A percentile compares a stretch with the other conserved stretches of the same genome.
These are phyloP conservation scores for Acacia crassicarpa DNA, from an alignment of 306 rosid genomes.

Conservation along the genomic window DNA sequence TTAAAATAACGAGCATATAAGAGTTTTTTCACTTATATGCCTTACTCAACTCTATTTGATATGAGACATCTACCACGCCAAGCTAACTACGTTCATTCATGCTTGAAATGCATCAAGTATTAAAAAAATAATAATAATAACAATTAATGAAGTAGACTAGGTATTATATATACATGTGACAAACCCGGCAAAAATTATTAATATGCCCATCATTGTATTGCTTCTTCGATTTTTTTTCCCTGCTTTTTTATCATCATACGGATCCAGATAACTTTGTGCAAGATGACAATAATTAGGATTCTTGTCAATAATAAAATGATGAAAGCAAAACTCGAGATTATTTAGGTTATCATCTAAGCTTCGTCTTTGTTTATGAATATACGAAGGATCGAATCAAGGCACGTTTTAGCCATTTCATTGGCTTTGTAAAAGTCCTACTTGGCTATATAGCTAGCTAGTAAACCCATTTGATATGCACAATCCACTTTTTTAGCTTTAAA, in stretches of 20 bases:
- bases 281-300: neutral
- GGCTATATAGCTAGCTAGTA: neutral
- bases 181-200: neutral
- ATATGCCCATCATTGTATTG: neutral
- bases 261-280: neutral
- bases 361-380: neutral
- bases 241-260: neutral
- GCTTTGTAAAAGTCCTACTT: neutral
- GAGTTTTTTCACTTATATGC: too few relatives aligned
- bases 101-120: neutral
- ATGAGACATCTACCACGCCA: neutral
- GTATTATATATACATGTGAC: neutral
- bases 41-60: too few relatives aligned
- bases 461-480: neutral
- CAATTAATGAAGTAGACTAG: neutral
- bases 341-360: neutral
- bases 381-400: neutral
- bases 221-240: neutral
- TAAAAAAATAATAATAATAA: too few relatives aligned
- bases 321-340: neutral
- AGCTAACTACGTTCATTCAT: neutral
- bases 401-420: neutral
- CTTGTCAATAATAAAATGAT: neutral
- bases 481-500: neutral
- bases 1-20: too few relatives aligned